These are phyloP conservation scores for Cytauxzoon felis DNA, from an alignment of 169 alveolate species.

Conservation along the genomic window DNA sequence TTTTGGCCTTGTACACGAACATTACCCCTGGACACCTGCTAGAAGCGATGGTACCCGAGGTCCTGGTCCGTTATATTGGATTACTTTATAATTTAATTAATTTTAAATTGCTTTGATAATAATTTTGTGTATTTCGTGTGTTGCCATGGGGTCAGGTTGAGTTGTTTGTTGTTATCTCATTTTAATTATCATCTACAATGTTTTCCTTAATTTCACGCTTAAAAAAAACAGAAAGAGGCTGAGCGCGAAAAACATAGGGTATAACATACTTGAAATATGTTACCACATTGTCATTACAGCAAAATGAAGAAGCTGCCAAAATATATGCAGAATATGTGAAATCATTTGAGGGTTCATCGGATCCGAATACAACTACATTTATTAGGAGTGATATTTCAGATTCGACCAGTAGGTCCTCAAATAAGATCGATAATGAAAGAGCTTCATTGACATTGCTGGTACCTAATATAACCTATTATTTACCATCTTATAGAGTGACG, in stretches of 20 bases:
- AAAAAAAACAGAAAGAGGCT: slow-evolving; percentile 47
- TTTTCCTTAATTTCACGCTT: slow-evolving; percentile 10
- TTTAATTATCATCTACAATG: slow-evolving; percentile 10
- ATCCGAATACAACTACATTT: neutral
- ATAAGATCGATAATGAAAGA: neutral
- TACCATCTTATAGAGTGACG: no score
- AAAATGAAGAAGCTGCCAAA: slow-evolving; percentile 37
- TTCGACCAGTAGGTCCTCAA: slow-evolving; percentile 7
- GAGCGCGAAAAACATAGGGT: slow-evolving; percentile 42
- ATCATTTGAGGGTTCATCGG: slow-evolving; percentile 28
- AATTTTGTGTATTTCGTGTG: neutral
- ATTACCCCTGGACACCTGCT: slow-evolving; percentile 80
- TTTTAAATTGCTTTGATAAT: neutral
- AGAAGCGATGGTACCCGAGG: slow-evolving; percentile 77
- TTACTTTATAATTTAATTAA: neutral
- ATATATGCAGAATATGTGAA: slow-evolving; percentile 56
- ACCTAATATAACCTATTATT: no score
- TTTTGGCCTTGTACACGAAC: slow-evolving; percentile 72
- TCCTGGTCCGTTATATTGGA: slow-evolving; percentile 76
- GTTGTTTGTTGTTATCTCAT: neutral
- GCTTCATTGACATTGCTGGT: slow-evolving; percentile 3
- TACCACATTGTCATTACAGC: neutral
- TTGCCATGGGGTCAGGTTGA: neutral
- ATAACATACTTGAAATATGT: neutral
- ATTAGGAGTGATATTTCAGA: slow-evolving; percentile 6